phyloP scores from a whole-genome alignment of 805 yeast species.

The Candida verbasci region DNA sequence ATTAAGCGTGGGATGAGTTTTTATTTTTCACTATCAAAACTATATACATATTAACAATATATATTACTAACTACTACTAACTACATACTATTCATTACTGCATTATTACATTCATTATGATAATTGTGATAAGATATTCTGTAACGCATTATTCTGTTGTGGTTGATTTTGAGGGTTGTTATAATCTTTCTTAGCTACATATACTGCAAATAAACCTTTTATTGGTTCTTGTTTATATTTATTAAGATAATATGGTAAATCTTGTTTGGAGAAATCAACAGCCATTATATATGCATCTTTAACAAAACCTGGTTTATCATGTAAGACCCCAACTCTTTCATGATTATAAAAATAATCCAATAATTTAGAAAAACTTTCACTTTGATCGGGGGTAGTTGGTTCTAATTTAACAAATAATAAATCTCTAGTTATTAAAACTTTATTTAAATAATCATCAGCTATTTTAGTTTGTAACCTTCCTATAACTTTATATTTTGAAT shows the following conservation, averaged over 20 bases:
- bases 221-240: conserved; percentile 11
- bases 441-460: conserved; percentile 56
- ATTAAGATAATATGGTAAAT: conserved; percentile 19
- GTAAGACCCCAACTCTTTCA: conserved; percentile 57
- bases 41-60: too few species aligned
- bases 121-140: conserved; percentile 2
- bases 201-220: conserved; percentile 29
- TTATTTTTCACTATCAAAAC: too few species aligned
- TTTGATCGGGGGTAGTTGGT: conserved; percentile 15
- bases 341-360: conserved; percentile 43
- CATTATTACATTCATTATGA: background rate
- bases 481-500: conserved; percentile 41
- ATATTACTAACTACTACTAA: too few species aligned
- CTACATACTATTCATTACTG: background rate
- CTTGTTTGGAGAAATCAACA: conserved; percentile 20
- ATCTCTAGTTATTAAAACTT: conserved; percentile 46
- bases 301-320: conserved; percentile 44
- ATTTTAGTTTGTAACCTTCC: conserved; percentile 55
- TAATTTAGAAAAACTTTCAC: conserved; percentile 23
- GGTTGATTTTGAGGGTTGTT: background rate
- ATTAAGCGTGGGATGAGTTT: too few species aligned
- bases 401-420: conserved; percentile 47
- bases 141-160: background rate
- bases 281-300: conserved; percentile 64
- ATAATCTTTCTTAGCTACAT: conserved; percentile 35